These are phyloP conservation scores for Russula brevipes DNA, from an alignment of 768 basidiomycete genomes.

Conservation along the genomic window DNA sequence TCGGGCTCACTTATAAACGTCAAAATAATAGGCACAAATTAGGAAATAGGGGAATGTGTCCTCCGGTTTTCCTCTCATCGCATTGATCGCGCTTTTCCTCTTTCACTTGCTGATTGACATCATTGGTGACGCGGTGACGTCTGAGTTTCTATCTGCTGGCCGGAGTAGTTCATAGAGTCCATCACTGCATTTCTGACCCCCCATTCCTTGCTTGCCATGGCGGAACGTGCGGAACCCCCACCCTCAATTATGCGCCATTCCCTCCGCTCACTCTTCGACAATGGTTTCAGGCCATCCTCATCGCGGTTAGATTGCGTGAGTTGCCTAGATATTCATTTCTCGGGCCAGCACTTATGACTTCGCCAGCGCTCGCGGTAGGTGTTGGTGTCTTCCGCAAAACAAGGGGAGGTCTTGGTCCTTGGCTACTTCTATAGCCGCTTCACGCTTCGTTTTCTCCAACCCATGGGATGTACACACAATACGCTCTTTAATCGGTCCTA, in stretches of 20 bases:
- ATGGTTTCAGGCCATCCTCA: background rate
- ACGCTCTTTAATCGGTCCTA: background rate
- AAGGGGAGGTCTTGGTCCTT: conserved; percentile 6
- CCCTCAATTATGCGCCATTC: background rate
- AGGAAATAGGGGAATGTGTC: no score
- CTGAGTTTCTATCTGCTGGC: no score
- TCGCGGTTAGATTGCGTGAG: background rate
- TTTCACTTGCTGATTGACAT: no score
- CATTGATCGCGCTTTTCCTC: no score
- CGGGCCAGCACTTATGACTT: background rate
- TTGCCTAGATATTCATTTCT: background rate
- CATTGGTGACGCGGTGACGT: no score
- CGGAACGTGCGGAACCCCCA: background rate
- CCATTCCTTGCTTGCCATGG: background rate
- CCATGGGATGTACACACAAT: background rate
- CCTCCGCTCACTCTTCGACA: conserved; percentile 4
- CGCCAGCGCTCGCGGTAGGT: conserved; percentile 9
- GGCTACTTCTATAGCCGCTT: background rate
- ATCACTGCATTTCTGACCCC: no score
- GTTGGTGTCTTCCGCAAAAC: conserved; percentile 11
- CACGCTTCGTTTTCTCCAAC: background rate
- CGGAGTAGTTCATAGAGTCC: no score
- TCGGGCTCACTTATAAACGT: no score
- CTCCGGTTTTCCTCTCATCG: no score
- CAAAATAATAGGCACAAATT: no score